These are phyloP conservation scores for Mucor racemosus DNA, from an alignment of 371 early-diverging fungal species.

Conservation along the genomic window DNA sequence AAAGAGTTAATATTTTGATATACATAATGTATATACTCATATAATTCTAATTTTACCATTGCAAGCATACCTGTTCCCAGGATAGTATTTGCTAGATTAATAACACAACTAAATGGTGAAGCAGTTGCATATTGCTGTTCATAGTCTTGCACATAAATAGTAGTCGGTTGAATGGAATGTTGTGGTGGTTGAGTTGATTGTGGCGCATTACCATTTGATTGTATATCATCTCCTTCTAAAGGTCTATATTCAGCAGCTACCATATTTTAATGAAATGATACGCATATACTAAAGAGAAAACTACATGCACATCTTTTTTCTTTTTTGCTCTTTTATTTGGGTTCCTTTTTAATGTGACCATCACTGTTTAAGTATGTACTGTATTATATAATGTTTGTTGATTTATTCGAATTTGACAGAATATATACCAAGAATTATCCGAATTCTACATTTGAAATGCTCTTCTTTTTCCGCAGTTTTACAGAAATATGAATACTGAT, in stretches of 20 bases:
- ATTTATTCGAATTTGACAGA: not conserved
- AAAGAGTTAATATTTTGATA: not conserved
- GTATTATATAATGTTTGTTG: not conserved
- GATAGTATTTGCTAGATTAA: conserved; percentile 94
- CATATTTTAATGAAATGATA: not conserved
- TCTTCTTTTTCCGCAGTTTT: not conserved
- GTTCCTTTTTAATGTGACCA: conserved; percentile 5
- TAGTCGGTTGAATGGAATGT: conserved; percentile 9
- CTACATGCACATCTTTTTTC: conserved; percentile 5
- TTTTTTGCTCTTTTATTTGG: not conserved
- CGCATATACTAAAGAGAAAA: not conserved
- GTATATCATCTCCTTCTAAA: conserved; percentile 1
- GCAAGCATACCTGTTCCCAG: conserved; percentile 96
- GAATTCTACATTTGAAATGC: not conserved
- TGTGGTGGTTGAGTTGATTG: not conserved
- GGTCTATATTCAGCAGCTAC: conserved; percentile 13
- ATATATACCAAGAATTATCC: not conserved
- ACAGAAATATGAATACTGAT: conserved; percentile 8
- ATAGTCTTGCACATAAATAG: conserved; percentile 22
- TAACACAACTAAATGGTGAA: conserved; percentile 41
- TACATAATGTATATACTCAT: not conserved
- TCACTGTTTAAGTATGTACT: not conserved
- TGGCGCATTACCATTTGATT: not conserved
- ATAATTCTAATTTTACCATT: conserved; percentile 65
- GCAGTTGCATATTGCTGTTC: conserved; percentile 39